A percentile compares a stretch with the other conserved stretches of the same genome.
Evolutionary conservation across 306 rosid species (phyloP).

Genomic region (Cercis canadensis): DNA sequence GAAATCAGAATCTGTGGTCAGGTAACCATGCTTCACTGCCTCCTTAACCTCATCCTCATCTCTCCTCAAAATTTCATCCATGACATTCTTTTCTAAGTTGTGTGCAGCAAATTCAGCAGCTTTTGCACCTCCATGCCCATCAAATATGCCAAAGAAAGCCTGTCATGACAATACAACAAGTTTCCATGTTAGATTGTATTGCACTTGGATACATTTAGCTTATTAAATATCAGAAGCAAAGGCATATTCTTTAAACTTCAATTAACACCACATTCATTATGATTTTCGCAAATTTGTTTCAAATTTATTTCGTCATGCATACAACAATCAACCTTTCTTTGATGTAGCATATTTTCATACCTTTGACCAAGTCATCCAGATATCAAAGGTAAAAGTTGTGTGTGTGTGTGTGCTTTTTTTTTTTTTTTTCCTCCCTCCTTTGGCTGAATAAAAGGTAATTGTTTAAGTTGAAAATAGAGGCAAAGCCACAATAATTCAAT

Average conservation of each 20-base stretch:
- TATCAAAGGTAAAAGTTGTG: background rate
- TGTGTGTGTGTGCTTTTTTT: too few species aligned
- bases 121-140: slow-evolving; percentile 94
- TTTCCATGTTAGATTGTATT: slow-evolving; percentile 28
- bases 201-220: background rate
- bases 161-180: slow-evolving; percentile 43
- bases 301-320: too few species aligned
- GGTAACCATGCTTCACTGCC: slow-evolving; percentile 85
- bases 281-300: too few species aligned
- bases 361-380: background rate
- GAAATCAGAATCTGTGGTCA: slow-evolving; percentile 79
- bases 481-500: too few species aligned
- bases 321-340: background rate
- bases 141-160: slow-evolving; percentile 91
- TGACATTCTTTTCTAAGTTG: slow-evolving; percentile 70
- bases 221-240: slow-evolving; percentile 3
- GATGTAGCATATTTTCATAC: background rate
- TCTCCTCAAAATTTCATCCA: slow-evolving; percentile 62
- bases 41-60: slow-evolving; percentile 55
- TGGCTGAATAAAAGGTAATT: background rate
- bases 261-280: background rate
- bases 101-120: slow-evolving; percentile 87
- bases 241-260: too few species aligned
- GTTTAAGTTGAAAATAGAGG: too few species aligned
- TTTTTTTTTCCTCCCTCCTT: background rate